Evolutionary conservation across 768 basidiomycete species (phyloP), one percentile per base, ranked within the genome.

Genomic region (Hortiboletus campestris): DNA sequence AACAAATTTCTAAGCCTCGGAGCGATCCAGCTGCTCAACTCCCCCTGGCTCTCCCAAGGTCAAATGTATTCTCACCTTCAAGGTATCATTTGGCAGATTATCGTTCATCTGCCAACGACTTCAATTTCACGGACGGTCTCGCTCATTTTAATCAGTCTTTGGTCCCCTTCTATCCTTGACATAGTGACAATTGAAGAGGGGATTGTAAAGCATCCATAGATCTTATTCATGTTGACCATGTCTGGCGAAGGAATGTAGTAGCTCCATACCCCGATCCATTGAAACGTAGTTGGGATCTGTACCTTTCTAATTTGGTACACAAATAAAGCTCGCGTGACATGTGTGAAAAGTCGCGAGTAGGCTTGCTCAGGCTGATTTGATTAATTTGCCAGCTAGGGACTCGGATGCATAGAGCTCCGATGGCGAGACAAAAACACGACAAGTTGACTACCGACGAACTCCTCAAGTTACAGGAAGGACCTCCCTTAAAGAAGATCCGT

Each of bases 361-460:
- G 4, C 25, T 25, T 25, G 25, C 25, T 11, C 20, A 25, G 13
- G 12, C 13, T 35, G 20, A 35, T 19, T 14, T 22, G 20, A 34
- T 25, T 22, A 35, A 4, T 2, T 20, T 51, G n/a, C 32, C 9
- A 22, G 16, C 49, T 53, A 10, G 20, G n/a, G 22, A n/a, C n/a
- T n/a, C n/a, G n/a, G n/a, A 31, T 29, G 12, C 25, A 8, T 13
- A n/a, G 8, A 34, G 42, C 20, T 12, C 6, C 40, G 13, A 69
- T 64, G 67, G 25, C 46, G n/a, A 60, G 39, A 62, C 58, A 40
- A 46, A 62, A 51, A 45, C 46, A 58, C 20, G 58, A 60, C 41
- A 57, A 64, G 0, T 52, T 77, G 25, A 78, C 76, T 36, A 66
- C 74, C 0, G 82, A 83, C 55, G 81, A 82, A 44, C 68, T 82